These are phyloP conservation scores for Trichoderma cornu-damae DNA, from an alignment of 2,329 filamentous ascomycete genomes.

Conservation along the genomic window DNA sequence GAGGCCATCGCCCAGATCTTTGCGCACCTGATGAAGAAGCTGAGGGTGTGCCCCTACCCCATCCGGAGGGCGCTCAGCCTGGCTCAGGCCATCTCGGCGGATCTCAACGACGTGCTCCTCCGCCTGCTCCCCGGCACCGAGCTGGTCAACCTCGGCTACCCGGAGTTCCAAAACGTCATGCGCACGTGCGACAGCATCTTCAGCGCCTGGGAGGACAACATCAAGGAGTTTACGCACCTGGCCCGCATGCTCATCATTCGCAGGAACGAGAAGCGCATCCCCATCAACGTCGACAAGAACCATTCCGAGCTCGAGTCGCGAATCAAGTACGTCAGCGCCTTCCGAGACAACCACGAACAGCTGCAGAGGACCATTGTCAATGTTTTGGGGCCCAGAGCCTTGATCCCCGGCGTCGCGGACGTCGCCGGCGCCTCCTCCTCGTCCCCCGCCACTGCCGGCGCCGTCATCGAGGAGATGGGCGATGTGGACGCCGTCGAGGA, in stretches of 20 bases:
- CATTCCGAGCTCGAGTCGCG: slow-evolving; percentile 86
- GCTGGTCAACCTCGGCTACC: slow-evolving; percentile 86
- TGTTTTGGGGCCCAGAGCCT: slow-evolving; percentile 75
- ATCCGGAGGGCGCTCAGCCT: slow-evolving; percentile 85
- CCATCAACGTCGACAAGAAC: slow-evolving; percentile 88
- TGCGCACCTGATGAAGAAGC: slow-evolving; percentile 92
- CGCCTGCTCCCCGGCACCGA: slow-evolving; percentile 78
- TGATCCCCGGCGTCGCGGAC: slow-evolving; percentile 45
- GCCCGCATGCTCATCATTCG: slow-evolving; percentile 90
- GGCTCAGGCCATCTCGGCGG: slow-evolving; percentile 94
- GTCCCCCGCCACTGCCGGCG: slow-evolving; percentile 41
- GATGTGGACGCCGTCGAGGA: slow-evolving; percentile 97
- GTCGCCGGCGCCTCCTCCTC: slow-evolving; percentile 43
- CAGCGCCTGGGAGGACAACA: slow-evolving; percentile 86
- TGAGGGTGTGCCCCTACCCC: slow-evolving; percentile 93
- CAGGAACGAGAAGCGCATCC: slow-evolving; percentile 95
- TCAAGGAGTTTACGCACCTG: slow-evolving; percentile 97
- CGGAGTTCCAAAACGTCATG: slow-evolving; percentile 84
- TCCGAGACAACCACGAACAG: slow-evolving; percentile 96
- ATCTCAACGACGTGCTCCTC: slow-evolving; percentile 83
- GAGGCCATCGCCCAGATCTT: slow-evolving; percentile 90
- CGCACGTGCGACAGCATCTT: slow-evolving; percentile 79
- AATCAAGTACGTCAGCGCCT: slow-evolving; percentile 88
- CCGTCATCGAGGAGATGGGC: slow-evolving; percentile 85
- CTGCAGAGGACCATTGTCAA: slow-evolving; percentile 94